Conservation (phyloP, 805 yeast genomes). For the Starmerella lactis-condensi region DNA sequence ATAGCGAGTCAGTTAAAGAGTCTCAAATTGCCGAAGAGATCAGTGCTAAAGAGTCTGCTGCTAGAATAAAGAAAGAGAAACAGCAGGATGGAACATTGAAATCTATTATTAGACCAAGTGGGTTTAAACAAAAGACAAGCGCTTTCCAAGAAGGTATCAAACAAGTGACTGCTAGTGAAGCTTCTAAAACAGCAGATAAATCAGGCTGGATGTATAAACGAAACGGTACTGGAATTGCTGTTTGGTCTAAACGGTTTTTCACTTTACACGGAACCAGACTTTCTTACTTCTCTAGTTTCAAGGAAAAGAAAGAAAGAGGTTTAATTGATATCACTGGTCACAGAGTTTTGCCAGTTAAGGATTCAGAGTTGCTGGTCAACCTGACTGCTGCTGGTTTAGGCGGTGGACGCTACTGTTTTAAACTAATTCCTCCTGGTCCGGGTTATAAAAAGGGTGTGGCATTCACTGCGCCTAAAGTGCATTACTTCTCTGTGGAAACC, state of each 20-base stretch:
- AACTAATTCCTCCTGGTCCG: conserved; percentile 90
- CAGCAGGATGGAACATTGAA: conserved; percentile 7
- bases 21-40: conserved; percentile 2
- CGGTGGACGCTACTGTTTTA: conserved; percentile 82
- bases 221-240: conserved; percentile 66
- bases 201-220: conserved; percentile 95
- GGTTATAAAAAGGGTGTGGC: conserved; percentile 90
- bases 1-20: too few species aligned
- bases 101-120: conserved; percentile 21
- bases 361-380: conserved; percentile 61
- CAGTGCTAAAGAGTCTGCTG: background rate
- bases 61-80: conserved; percentile 4
- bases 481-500: conserved; percentile 86
- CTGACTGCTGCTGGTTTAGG: conserved; percentile 86
- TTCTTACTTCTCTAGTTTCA: conserved; percentile 63
- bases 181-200: conserved; percentile 53
- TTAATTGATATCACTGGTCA: conserved; percentile 91
- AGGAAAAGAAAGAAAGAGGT: conserved; percentile 75
- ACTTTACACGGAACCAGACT: conserved; percentile 82
- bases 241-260: conserved; percentile 79
- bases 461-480: conserved; percentile 89
- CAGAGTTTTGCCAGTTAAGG: conserved; percentile 64
- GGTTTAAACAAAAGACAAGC: conserved; percentile 24
- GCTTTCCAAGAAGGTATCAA: conserved; percentile 61
- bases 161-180: conserved; percentile 52